Evolutionary conservation across 1,284 basidiomycete genomes (phyloP).

Genomic region (Moesziomyces antarcticus): DNA sequence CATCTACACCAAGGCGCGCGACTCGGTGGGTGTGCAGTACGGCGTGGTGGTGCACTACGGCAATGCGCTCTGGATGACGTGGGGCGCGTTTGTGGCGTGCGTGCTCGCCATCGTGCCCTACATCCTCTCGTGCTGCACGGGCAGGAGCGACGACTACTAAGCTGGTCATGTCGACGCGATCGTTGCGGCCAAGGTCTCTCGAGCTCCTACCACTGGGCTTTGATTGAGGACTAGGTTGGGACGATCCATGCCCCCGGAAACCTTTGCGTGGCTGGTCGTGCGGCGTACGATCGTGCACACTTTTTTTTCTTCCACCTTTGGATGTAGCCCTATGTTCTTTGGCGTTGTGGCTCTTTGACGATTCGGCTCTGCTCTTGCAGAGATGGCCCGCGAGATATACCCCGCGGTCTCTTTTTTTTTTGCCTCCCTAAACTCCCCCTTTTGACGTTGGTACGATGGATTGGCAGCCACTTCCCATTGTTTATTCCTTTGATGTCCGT

Average conservation of each 20-base stretch:
- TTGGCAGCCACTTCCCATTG: no score
- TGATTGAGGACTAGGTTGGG: not conserved
- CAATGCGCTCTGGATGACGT: constrained; percentile 63
- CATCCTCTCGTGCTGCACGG: constrained; percentile 52
- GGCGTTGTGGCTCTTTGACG: not conserved
- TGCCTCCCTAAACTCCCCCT: no score
- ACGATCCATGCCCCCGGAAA: no score
- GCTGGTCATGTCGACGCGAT: no score
- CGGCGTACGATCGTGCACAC: no score
- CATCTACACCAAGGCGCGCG: constrained; percentile 48
- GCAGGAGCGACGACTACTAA: constrained; percentile 42
- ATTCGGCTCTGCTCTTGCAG: no score
- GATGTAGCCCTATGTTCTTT: not conserved
- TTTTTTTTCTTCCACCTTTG: no score
- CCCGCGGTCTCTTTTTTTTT: no score
- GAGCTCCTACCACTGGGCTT: not conserved
- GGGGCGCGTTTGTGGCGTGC: constrained; percentile 57
- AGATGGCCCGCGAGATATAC: no score
- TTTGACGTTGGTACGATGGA: no score
- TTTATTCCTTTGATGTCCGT: no score
- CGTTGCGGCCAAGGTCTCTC: not conserved
- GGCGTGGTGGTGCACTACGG: constrained; percentile 53
- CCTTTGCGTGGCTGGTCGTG: no score
- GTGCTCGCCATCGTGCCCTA: constrained; percentile 55
- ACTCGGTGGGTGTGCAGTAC: constrained; percentile 31